phyloP scores from a whole-genome alignment of 257 asterid genomes.

The Capsicum pubescens region DNA sequence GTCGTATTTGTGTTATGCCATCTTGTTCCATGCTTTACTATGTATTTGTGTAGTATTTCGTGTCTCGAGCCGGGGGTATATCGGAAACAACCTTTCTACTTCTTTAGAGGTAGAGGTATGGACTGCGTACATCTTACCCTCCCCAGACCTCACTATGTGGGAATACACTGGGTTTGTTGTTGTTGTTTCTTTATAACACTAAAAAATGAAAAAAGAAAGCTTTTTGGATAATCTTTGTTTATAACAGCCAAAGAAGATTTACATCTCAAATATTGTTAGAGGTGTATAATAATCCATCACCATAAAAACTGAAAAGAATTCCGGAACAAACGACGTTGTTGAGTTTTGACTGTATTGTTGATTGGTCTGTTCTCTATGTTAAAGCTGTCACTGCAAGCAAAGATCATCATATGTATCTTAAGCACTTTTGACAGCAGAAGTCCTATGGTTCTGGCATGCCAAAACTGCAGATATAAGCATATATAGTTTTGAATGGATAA shows the following conservation, averaged over 20 bases:
- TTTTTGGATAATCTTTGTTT: not conserved
- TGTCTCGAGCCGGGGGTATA: no score
- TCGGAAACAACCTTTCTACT: no score
- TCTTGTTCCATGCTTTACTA: no score
- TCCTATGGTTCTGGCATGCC: not conserved
- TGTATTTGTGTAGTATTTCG: no score
- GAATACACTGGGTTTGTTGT: no score
- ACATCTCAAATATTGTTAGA: not conserved
- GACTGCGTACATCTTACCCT: no score
- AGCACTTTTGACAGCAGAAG: slow-evolving; percentile 2
- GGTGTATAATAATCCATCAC: not conserved
- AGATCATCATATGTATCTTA: not conserved
- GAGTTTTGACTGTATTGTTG: not conserved
- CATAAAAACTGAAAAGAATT: not conserved
- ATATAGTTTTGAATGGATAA: not conserved
- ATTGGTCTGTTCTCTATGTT: not conserved
- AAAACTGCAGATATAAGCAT: not conserved
- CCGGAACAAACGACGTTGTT: not conserved
- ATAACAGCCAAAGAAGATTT: not conserved
- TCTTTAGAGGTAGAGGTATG: no score
- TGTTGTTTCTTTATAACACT: not conserved
- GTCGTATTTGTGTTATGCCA: no score
- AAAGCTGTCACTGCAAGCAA: not conserved
- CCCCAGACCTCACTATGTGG: no score
- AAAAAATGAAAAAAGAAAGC: not conserved